A percentile compares a stretch with the other conserved stretches of the same genome.
Evolutionary conservation across 2,329 filamentous ascomycete species (phyloP).

Genomic region (Epichloe elymi): DNA sequence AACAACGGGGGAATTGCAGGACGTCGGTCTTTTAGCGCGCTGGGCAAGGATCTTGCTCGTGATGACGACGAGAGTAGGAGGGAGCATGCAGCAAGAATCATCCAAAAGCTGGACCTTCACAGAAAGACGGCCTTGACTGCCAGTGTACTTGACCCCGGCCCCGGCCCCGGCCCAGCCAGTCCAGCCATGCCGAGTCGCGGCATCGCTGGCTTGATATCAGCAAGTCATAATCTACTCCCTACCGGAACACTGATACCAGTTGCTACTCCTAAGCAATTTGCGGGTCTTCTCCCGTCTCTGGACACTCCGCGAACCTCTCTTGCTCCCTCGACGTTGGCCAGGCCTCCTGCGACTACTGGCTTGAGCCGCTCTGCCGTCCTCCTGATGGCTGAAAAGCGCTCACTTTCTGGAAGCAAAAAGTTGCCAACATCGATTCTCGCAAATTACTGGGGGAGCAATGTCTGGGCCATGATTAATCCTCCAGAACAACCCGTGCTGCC

Average conservation of each 20-base stretch:
- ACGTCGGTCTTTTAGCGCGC: conserved; percentile 43
- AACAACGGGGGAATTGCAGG: conserved; percentile 27
- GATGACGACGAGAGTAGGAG: conserved; percentile 63
- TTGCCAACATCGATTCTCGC: conserved; percentile 80
- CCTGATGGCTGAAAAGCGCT: conserved; percentile 62
- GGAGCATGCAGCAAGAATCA: conserved; percentile 77
- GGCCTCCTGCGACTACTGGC: conserved; percentile 70
- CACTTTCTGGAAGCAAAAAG: conserved; percentile 52
- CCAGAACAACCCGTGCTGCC: conserved; percentile 19
- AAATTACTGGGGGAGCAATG: conserved; percentile 84
- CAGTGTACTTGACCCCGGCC: conserved; percentile 19
- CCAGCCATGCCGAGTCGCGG: conserved; percentile 40
- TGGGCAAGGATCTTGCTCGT: conserved; percentile 32
- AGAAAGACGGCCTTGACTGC: conserved; percentile 56
- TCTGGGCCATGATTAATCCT: conserved; percentile 43
- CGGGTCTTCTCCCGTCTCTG: conserved; percentile 22
- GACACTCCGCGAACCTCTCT: conserved; percentile 48
- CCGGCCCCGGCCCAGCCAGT: conserved; percentile 8
- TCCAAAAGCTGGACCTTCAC: conserved; percentile 83
- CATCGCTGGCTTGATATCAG: conserved; percentile 74
- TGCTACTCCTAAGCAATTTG: conserved; percentile 15
- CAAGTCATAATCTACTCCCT: conserved; percentile 67
- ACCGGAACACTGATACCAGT: conserved; percentile 18
- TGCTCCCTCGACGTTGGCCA: conserved; percentile 71
- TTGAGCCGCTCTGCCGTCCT: conserved; percentile 77